Percentiles rank a stretch among this genome's conserved stretches.
Conservation (phyloP, 176 grass and related monocot genomes). For the Thinopyrum elongatum region DNA sequence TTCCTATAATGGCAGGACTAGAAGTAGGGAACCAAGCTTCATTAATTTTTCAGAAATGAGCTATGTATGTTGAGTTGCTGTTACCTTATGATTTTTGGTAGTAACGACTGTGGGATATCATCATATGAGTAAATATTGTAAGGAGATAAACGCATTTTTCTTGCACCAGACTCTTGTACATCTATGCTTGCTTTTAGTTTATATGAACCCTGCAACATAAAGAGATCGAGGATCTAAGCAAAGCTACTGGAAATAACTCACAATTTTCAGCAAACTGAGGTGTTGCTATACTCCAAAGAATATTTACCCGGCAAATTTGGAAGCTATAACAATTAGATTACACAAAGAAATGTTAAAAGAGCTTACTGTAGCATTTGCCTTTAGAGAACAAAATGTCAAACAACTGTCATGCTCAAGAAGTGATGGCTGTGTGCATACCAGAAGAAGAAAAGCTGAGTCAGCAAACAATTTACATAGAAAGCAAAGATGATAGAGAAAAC, state of each 20-base stretch:
- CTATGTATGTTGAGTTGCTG: not conserved
- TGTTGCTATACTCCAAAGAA: not conserved
- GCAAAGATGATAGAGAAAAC: not conserved
- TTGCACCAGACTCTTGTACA: constrained; percentile 68
- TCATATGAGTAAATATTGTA: constrained; percentile 75
- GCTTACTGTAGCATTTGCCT: constrained; percentile 59
- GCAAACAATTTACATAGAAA: constrained; percentile 13
- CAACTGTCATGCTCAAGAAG: constrained; percentile 50
- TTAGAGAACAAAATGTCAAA: constrained; percentile 68
- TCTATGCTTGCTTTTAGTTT: constrained; percentile 60
- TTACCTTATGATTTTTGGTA: constrained; percentile 69
- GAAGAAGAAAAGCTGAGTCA: constrained; percentile 33
- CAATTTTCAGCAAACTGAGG: not conserved
- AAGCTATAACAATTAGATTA: constrained; percentile 9
- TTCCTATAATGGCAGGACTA: not conserved
- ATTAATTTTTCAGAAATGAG: constrained; percentile 29
- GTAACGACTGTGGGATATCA: constrained; percentile 49
- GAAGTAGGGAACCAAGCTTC: constrained; percentile 17
- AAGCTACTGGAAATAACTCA: constrained; percentile 7
- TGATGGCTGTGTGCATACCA: constrained; percentile 47
- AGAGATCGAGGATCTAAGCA: constrained; percentile 31
- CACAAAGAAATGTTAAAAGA: constrained; percentile 11
- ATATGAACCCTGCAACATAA: constrained; percentile 57
- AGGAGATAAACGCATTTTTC: constrained; percentile 38
- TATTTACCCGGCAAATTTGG: not conserved